Base-by-base conservation (phyloP, 2,329 filamentous ascomycete species). In the Neofusicoccum cordaticola region DNA sequence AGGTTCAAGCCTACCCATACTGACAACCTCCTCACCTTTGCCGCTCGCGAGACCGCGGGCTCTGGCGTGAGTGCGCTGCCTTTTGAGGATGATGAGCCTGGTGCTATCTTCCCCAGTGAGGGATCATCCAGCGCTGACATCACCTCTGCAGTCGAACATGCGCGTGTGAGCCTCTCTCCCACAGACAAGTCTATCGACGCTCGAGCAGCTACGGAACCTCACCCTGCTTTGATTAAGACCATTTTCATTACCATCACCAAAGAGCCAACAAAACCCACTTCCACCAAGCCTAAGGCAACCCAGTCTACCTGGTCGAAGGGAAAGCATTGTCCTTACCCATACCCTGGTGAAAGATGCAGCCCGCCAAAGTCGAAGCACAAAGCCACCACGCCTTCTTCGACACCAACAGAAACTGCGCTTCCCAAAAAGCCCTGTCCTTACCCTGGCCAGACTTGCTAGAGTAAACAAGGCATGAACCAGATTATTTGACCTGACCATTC, bases 241-340 rank as follows among this genome's bases (percentile, higher is more conserved):
- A 19, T 41, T 17, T 62, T 62, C 17, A 42, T 47, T 19, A 41
- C 58, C 4, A 62, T 60, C 31, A 47, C 56, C 39, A 62, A 41
- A 8, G 57, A 37, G 6, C 35, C 57, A 37, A 19, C 27, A 7
- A 61, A 34, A n/a, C 12, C 44, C 8, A 11, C 44, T 47, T 22
- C 34, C 1, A 15, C 1, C 11, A 61, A 37, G 17, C 31, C 44
- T 6, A 50, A 48, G 44, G 13, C 57, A 13, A 47, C 56, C n/a
- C 15, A 5, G n/a, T 42, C 45, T 9, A 62, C 17, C 13, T 62
- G 44, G 34, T 62, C 58, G 19, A 62, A 51, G 37, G 58, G 58
- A 17, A 51, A 42, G 45, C 45, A 62, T 37, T 62, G 58, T 34
- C 58, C 58, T 34, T 62, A 50, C 34, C 58, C 58, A 11, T 62